phyloP scores from a whole-genome alignment of 148 eudicot species.

The Rhododendron ferrugineum region DNA sequence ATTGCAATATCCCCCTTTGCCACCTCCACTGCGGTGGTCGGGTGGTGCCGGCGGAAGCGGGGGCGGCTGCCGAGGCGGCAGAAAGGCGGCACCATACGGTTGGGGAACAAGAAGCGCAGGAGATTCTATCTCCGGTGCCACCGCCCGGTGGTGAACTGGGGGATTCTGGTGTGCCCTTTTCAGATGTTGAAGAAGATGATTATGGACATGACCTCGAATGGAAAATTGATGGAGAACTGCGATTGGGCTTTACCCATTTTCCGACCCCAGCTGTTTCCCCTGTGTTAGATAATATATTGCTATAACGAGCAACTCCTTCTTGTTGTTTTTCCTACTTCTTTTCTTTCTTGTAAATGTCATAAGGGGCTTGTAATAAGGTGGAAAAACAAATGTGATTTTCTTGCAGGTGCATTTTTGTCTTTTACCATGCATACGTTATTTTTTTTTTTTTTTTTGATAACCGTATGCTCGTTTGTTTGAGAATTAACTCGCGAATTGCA shows the following conservation, averaged over 20 bases:
- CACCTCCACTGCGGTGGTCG: conserved; percentile 33
- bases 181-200: conserved; percentile 48
- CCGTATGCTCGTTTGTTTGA: background rate
- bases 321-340: background rate
- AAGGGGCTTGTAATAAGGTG: background rate
- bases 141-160: conserved; percentile 54
- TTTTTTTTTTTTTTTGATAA: no score
- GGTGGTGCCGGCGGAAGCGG: conserved; percentile 34
- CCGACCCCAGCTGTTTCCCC: conserved; percentile 69
- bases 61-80: conserved; percentile 39
- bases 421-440: background rate
- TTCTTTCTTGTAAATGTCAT: background rate
- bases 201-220: conserved; percentile 30
- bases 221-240: conserved; percentile 48
- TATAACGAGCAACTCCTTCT: background rate
- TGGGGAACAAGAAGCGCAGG: conserved; percentile 49
- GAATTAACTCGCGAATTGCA: background rate
- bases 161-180: conserved; percentile 38
- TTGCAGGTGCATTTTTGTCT: background rate
- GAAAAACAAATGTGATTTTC: background rate
- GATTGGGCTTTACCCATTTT: conserved; percentile 56
- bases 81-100: conserved; percentile 29
- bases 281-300: conserved; percentile 32
- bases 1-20: conserved; percentile 28
- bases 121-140: conserved; percentile 50